Base-by-base conservation (phyloP, 371 early-diverging fungal species). In the Mortierella sp. region DNA sequence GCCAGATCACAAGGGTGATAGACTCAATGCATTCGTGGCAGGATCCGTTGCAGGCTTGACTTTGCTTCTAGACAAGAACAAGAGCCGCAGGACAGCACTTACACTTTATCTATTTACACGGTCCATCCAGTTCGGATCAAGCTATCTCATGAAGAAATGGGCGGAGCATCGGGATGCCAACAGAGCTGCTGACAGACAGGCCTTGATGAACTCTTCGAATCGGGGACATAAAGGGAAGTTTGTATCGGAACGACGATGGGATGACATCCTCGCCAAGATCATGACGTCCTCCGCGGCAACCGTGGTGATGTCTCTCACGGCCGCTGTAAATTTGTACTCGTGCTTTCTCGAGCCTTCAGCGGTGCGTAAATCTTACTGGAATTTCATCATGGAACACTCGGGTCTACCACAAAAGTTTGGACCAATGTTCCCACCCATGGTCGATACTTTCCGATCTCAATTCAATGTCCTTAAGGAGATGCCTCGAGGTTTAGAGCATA, bases 91-190 rank as follows among this genome's bases (percentile, higher is more conserved):
- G 41, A 88, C 91, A 53, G 93, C 96, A 21, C 89, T 96, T 45
- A 91, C 94, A 63, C 84, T 95, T 47, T 96, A 96, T 70, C 77
- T 96, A 28, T 86, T 92, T 32, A 94, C 96, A 5, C 88, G 96
- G 58, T 90, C 92, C 0, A 63, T 91, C 36, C 95, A 95, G 67
- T 94, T 94, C 65, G 90, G 85, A n/a, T 85, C 88, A 4, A 87
- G 90, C 36, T 92, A 91, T 87, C 60, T 88, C 13, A 90, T 93
- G 88, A 88, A 90, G 58, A 86, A 87, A 50, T 92, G 91, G 92
- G 86, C 87, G 1, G 74, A 77, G 11, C 77, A 84, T 43, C 83
- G 92, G 15, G 69, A 82, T 21, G 65, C 77, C 43, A 79, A 78
- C 50, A 43, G 58, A 11, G 65, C 75, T 5, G 45, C 21, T 24